A percentile compares a stretch with the other conserved stretches of the same genome.
Evolutionary conservation across 2,329 filamentous ascomycete genomes (phyloP).

Genomic region (Macrophomina tecta): DNA sequence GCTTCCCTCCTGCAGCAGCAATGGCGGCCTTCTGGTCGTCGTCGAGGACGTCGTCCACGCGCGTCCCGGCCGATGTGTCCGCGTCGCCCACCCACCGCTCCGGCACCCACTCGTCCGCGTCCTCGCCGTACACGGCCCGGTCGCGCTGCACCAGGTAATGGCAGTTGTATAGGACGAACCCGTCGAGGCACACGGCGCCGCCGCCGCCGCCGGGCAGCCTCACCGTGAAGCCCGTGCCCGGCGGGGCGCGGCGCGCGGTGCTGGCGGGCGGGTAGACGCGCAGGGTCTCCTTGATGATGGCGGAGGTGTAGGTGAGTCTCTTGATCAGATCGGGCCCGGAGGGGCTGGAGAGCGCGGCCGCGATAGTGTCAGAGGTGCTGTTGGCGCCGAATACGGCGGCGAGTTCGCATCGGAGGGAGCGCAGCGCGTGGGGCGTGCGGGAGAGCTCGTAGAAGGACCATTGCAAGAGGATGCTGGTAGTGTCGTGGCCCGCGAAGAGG

Average conservation of each 20-base stretch:
- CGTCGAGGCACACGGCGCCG: conserved; percentile 8
- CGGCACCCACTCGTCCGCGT: conserved; percentile 28
- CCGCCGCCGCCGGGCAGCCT: neutral
- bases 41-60: conserved; percentile 35
- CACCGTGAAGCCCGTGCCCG: neutral
- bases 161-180: conserved; percentile 12
- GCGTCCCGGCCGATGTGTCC: neutral
- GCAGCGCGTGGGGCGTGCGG: conserved; percentile 24
- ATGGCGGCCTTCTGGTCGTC: conserved; percentile 31
- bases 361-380: neutral
- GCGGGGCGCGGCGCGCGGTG: conserved; percentile 8
- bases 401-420: conserved; percentile 37
- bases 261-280: conserved; percentile 40
- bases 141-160: conserved; percentile 34
- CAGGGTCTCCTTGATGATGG: conserved; percentile 45
- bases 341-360: neutral
- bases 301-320: conserved; percentile 38
- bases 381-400: conserved; percentile 39
- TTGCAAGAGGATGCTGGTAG: conserved; percentile 36
- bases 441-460: conserved; percentile 32
- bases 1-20: conserved; percentile 32
- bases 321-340: conserved; percentile 35
- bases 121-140: conserved; percentile 37
- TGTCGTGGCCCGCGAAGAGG: conserved; percentile 46
- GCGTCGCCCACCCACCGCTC: conserved; percentile 23